Evolutionary conservation across 345 rosid genomes (phyloP).

Genomic region (Excoecaria agallocha): DNA sequence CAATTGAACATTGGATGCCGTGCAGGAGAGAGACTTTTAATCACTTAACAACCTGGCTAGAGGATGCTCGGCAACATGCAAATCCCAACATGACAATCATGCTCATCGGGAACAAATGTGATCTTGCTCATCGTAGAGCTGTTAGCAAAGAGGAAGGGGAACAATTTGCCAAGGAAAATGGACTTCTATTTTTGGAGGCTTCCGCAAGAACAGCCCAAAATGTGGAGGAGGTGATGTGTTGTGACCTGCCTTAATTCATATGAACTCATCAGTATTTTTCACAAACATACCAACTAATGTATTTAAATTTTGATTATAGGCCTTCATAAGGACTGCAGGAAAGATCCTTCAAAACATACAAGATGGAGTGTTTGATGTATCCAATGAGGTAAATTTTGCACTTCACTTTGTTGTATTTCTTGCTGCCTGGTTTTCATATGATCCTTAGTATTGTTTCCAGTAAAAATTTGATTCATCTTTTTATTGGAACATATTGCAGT

Average conservation of each 20-base stretch:
- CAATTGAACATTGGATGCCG: slow-evolving; percentile 18
- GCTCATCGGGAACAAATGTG: slow-evolving; percentile 89
- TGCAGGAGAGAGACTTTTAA: slow-evolving; percentile 94
- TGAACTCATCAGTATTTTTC: background rate
- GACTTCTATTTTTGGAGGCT: slow-evolving; percentile 87
- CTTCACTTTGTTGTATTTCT: too few species aligned
- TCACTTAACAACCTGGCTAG: slow-evolving; percentile 97
- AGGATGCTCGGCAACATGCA: slow-evolving; percentile 98
- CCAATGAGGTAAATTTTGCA: slow-evolving; percentile 61
- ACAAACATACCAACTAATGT: background rate
- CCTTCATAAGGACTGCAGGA: slow-evolving; percentile 83
- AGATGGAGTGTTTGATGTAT: slow-evolving; percentile 81
- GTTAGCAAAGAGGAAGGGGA: slow-evolving; percentile 98
- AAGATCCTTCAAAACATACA: slow-evolving; percentile 90
- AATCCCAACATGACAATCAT: slow-evolving; percentile 94
- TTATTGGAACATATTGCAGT: slow-evolving; percentile 39
- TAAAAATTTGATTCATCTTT: background rate
- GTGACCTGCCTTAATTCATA: background rate
- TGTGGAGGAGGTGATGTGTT: slow-evolving; percentile 75
- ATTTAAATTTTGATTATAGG: slow-evolving; percentile 40
- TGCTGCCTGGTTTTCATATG: background rate
- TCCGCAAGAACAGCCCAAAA: slow-evolving; percentile 98
- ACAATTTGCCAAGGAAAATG: slow-evolving; percentile 94
- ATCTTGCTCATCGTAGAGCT: slow-evolving; percentile 87
- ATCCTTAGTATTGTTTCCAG: background rate